Evolutionary conservation across 2,329 filamentous ascomycete genomes (phyloP).

Genomic region (Fonsecaea pedrosoi): DNA sequence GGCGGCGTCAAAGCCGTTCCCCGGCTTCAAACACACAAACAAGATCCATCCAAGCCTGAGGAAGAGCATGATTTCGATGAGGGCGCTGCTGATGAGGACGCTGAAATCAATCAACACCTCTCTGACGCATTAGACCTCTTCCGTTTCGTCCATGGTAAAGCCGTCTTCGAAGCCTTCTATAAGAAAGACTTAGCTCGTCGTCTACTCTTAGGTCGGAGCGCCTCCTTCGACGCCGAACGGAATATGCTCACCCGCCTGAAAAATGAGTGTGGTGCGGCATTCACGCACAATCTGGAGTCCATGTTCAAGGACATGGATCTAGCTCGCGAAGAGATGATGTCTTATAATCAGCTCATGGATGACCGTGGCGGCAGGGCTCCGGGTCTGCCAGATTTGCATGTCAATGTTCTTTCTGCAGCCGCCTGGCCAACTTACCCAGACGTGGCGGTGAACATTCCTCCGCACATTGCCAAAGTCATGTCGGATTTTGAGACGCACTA

Average conservation of each 20-base stretch:
- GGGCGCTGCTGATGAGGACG: slow-evolving; percentile 67
- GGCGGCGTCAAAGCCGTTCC: slow-evolving; percentile 86
- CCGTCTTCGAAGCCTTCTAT: slow-evolving; percentile 98
- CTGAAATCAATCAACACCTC: slow-evolving; percentile 87
- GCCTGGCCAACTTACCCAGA: slow-evolving; percentile 95
- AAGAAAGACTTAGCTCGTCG: slow-evolving; percentile 94
- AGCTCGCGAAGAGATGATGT: slow-evolving; percentile 88
- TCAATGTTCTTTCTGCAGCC: slow-evolving; percentile 87
- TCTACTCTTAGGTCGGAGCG: slow-evolving; percentile 88
- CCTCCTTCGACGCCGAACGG: slow-evolving; percentile 91
- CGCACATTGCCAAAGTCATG: slow-evolving; percentile 76
- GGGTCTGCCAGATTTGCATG: slow-evolving; percentile 71
- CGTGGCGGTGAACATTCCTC: slow-evolving; percentile 74
- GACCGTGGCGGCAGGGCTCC: slow-evolving; percentile 62
- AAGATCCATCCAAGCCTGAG: slow-evolving; percentile 64
- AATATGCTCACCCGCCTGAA: slow-evolving; percentile 93
- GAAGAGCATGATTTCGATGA: slow-evolving; percentile 66
- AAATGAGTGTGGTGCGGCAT: slow-evolving; percentile 89
- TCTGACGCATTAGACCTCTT: slow-evolving; percentile 94
- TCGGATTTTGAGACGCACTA: slow-evolving; percentile 86
- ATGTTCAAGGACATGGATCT: slow-evolving; percentile 99
- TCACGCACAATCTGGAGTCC: slow-evolving; percentile 95
- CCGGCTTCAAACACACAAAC: slow-evolving; percentile 63
- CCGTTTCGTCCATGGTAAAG: slow-evolving; percentile 95
- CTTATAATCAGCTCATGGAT: slow-evolving; percentile 75